phyloP scores from a whole-genome alignment of 2,329 filamentous ascomycete species.

The Coniochaeta sp. region DNA sequence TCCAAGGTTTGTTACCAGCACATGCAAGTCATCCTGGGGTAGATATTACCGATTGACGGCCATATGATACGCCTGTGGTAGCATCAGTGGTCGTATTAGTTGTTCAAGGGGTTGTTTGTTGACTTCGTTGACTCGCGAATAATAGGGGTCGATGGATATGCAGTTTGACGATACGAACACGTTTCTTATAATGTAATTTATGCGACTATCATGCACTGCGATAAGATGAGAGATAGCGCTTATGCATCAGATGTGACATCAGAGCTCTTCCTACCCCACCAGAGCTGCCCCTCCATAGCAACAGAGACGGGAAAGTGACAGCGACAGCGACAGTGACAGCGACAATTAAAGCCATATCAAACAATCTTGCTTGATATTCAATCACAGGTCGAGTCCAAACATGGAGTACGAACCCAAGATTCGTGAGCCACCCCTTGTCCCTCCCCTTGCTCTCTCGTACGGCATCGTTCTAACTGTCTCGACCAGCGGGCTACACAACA shows the following conservation, averaged over 20 bases:
- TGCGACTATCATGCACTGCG: not conserved
- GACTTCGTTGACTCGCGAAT: not conserved
- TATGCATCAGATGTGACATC: not conserved
- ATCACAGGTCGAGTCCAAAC: not conserved
- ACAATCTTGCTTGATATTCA: not conserved
- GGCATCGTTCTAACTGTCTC: not conserved
- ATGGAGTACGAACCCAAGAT: constrained; percentile 20
- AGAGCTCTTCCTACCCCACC: not conserved
- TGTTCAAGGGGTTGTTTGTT: not conserved
- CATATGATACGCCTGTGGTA: not conserved
- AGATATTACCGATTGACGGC: no score
- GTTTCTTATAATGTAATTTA: not conserved
- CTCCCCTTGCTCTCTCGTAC: not conserved
- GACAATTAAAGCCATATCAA: no score
- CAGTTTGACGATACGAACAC: no score
- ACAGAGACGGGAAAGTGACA: no score
- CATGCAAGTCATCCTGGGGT: no score
- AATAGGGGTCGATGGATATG: not conserved
- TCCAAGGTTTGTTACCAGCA: no score
- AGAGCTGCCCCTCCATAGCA: not conserved
- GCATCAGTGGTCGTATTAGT: not conserved
- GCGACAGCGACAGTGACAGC: not conserved
- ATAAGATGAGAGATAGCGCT: not conserved
- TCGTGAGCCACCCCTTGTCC: constrained; percentile 7
- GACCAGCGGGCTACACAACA: constrained; percentile 66